Evolutionary conservation across 2,329 filamentous ascomycete species (phyloP).

Genomic region (Thermoascus crustaceus): DNA sequence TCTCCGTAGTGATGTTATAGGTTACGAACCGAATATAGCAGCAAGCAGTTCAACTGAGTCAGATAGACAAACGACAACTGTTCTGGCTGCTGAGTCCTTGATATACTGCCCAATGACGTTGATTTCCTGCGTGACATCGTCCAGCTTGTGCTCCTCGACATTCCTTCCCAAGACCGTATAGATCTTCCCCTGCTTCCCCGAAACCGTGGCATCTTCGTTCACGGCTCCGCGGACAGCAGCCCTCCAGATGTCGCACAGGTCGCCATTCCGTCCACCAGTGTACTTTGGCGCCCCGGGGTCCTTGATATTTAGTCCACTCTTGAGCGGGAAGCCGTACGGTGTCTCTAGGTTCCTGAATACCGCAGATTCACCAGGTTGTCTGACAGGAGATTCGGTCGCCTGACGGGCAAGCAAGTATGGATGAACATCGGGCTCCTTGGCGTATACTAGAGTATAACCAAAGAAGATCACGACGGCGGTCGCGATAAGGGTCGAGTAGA

Average conservation of each 20-base stretch:
- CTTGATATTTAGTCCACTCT: conserved; percentile 71
- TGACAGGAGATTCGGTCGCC: conserved; percentile 66
- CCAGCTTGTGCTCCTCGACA: conserved; percentile 62
- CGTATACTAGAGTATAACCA: conserved; percentile 61
- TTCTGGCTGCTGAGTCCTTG: conserved; percentile 58
- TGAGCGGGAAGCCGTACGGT: conserved; percentile 76
- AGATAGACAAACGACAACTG: conserved; percentile 81
- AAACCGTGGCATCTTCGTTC: conserved; percentile 53
- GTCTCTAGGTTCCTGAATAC: conserved; percentile 76
- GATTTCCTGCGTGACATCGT: conserved; percentile 74
- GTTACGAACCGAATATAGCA: conserved; percentile 63
- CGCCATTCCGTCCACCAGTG: conserved; percentile 74
- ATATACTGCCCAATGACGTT: conserved; percentile 75
- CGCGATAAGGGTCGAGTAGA: conserved; percentile 65
- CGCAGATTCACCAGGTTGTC: conserved; percentile 77
- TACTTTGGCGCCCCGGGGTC: conserved; percentile 73
- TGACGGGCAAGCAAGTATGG: conserved; percentile 85
- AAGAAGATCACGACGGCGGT: conserved; percentile 59
- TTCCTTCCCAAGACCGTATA: conserved; percentile 71
- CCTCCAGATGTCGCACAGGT: conserved; percentile 86
- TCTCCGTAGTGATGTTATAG: not conserved
- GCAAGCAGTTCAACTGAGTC: conserved; percentile 86
- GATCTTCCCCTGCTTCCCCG: conserved; percentile 59
- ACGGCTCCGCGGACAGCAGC: conserved; percentile 57
- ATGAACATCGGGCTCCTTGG: conserved; percentile 79